A percentile compares a stretch with the other conserved stretches of the same genome.
Conservation (phyloP, 140 eudicot species). For the Flaveria floridana region DNA sequence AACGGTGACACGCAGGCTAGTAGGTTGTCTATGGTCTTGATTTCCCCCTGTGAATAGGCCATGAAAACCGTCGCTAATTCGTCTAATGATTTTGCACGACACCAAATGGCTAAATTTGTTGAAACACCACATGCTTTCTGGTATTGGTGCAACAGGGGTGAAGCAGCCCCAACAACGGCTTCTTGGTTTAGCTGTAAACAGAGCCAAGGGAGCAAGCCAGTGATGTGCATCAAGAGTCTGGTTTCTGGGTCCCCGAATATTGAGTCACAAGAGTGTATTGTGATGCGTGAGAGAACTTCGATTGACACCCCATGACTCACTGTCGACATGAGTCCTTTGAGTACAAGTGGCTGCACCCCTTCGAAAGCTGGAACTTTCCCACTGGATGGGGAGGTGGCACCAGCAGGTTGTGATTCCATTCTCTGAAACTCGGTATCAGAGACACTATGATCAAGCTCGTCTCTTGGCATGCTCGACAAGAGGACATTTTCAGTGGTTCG, state of each 20-base stretch:
- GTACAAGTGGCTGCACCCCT: constrained; percentile 98
- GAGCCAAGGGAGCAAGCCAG: constrained; percentile 95
- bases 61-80: constrained; percentile 81
- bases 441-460: constrained; percentile 68
- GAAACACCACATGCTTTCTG: constrained; percentile 85
- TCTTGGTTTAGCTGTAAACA: constrained; percentile 89
- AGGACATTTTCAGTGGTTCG: constrained; percentile 95
- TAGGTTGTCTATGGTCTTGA: constrained; percentile 67
- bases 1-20: constrained; percentile 81
- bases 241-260: constrained; percentile 93
- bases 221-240: constrained; percentile 86
- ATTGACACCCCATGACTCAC: constrained; percentile 88
- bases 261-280: constrained; percentile 89
- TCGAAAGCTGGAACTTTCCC: constrained; percentile 82
- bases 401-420: constrained; percentile 59
- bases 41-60: constrained; percentile 77
- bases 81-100: constrained; percentile 71
- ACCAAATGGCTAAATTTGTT: constrained; percentile 77
- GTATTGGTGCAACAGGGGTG: constrained; percentile 63
- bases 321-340: constrained; percentile 95
- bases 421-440: constrained; percentile 70
- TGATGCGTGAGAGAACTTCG: constrained; percentile 85
- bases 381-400: constrained; percentile 37
- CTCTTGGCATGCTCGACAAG: constrained; percentile 96
- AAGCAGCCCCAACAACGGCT: constrained; percentile 52